Evolutionary conservation across 352 stramenopile genomes (phyloP).

Genomic region (Phytophthora sansomeana): DNA sequence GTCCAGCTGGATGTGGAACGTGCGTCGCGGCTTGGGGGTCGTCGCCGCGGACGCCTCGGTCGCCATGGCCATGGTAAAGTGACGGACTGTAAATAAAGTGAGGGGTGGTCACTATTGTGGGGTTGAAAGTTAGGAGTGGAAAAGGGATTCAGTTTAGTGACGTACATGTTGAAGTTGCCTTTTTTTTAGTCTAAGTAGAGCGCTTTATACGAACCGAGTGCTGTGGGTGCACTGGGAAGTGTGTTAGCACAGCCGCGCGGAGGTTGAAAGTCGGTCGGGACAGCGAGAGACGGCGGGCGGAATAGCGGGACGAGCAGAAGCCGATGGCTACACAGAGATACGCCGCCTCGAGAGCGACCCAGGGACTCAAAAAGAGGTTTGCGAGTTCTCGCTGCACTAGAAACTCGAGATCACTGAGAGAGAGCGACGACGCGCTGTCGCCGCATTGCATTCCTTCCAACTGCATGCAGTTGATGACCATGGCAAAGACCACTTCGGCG

Average conservation of each 20-base stretch:
- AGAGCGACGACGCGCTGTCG: slow-evolving; percentile 32
- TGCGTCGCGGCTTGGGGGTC: slow-evolving; percentile 31
- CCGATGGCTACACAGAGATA: slow-evolving; percentile 67
- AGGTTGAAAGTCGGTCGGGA: slow-evolving; percentile 69
- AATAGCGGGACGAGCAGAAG: slow-evolving; percentile 64
- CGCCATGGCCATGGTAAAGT: slow-evolving; percentile 1
- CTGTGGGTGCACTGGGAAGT: slow-evolving; percentile 42
- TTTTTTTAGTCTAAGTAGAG: not conserved
- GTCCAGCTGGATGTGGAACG: slow-evolving; percentile 67
- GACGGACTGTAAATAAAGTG: not conserved
- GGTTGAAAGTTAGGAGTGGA: no score
- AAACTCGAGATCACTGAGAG: slow-evolving; percentile 30
- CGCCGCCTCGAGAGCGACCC: slow-evolving; percentile 59
- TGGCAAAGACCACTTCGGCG: slow-evolving; percentile 61
- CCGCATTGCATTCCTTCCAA: slow-evolving; percentile 57
- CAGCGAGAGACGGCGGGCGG: slow-evolving; percentile 59
- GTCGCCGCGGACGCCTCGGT: slow-evolving; percentile 1
- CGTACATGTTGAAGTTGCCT: slow-evolving; percentile 22
- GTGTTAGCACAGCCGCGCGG: slow-evolving; percentile 54
- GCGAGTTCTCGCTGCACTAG: slow-evolving; percentile 51
- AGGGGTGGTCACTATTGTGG: not conserved
- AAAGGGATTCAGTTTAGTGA: not conserved
- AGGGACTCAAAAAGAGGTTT: slow-evolving; percentile 57
- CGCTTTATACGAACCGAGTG: not conserved
- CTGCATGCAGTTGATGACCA: slow-evolving; percentile 62